phyloP scores from a whole-genome alignment of 495 filamentous ascomycete genomes.

The Platismatia glauca region DNA sequence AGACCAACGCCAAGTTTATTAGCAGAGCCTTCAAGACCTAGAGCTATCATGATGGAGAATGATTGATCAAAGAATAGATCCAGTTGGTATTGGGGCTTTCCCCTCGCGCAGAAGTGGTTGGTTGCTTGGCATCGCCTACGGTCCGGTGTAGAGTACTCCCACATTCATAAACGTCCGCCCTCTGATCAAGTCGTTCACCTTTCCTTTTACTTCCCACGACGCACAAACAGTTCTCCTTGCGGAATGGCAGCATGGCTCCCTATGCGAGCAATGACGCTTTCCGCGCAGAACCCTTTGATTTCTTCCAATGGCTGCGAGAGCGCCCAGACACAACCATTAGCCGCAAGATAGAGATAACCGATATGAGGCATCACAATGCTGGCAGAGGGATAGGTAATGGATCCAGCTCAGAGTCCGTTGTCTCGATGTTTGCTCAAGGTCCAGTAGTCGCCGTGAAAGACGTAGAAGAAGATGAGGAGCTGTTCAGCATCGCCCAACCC shows the following conservation, averaged over 20 bases:
- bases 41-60: slow-evolving; percentile 53
- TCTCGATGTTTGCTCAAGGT: slow-evolving; percentile 4
- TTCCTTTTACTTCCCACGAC: background rate
- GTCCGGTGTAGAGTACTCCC: background rate
- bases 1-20: slow-evolving; percentile 96
- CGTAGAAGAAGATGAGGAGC: slow-evolving; percentile 52
- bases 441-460: slow-evolving; percentile 46
- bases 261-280: slow-evolving; percentile 29
- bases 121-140: too few species aligned
- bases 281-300: slow-evolving; percentile 39
- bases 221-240: background rate
- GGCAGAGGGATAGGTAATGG: slow-evolving; percentile 51
- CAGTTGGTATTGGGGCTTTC: too few species aligned
- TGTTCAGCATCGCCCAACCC: slow-evolving; percentile 54
- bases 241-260: slow-evolving; percentile 12
- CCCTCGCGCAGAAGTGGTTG: too few species aligned
- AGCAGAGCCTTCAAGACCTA: slow-evolving; percentile 94
- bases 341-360: slow-evolving; percentile 45
- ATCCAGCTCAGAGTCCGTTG: slow-evolving; percentile 4
- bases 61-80: too few species aligned
- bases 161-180: background rate
- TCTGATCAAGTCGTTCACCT: background rate
- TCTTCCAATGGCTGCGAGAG: slow-evolving; percentile 47
- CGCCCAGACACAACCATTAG: slow-evolving; percentile 45
- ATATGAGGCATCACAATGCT: slow-evolving; percentile 42